Conservation (phyloP, 1,284 basidiomycete genomes). For the Sphaerobolus stellatus region DNA sequence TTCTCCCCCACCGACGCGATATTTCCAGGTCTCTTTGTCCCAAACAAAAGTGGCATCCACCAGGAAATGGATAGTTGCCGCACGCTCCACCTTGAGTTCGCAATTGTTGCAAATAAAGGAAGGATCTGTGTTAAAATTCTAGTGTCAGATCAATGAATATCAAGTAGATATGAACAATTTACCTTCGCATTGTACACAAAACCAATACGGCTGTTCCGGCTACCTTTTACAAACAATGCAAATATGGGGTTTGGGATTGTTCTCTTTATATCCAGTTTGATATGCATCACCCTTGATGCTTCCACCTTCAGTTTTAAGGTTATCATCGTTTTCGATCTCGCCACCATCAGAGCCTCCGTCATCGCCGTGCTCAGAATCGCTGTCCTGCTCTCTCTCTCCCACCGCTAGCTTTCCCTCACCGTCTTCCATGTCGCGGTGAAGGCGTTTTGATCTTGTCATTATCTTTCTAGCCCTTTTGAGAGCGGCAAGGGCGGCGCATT, state of each 20-base stretch:
- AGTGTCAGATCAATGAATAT: neutral
- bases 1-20: no score
- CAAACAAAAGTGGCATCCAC: no score
- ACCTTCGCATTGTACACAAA: conserved; percentile 27
- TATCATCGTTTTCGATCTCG: no score
- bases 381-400: no score
- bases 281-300: neutral
- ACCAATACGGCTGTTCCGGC: conserved; percentile 25
- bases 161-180: conserved; percentile 7
- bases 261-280: neutral
- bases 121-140: neutral
- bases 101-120: neutral
- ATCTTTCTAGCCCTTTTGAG: neutral
- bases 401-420: no score
- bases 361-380: no score
- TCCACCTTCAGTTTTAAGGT: neutral
- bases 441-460: neutral
- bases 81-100: neutral
- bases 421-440: neutral
- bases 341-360: no score
- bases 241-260: neutral
- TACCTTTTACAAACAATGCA: neutral
- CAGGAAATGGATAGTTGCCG: no score
- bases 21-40: no score
- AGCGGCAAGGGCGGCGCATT: conserved; percentile 19